Base-by-base conservation (phyloP, 179 eudicot genomes). In the Nepenthes alata region DNA sequence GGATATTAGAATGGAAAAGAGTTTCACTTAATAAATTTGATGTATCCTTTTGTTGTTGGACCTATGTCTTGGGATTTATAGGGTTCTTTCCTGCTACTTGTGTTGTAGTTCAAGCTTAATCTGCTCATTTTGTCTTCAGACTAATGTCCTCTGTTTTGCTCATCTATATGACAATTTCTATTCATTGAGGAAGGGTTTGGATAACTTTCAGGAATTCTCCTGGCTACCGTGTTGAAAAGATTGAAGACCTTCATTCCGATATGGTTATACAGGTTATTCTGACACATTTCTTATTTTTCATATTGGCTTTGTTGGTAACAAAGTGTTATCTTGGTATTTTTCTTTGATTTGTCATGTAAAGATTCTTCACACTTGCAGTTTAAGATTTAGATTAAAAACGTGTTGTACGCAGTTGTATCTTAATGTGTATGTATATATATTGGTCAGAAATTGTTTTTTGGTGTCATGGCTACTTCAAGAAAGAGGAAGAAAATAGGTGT, bases 191-290 rank as follows among this genome's bases (percentile, higher is more conserved):
- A 12, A 37, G 35, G 10, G 63, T 14, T 45, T 57, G 54, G 36
- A 61, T 69, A 34, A n/a, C 39, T 57, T 61, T 25, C 74, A 83
- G 77, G 70, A 62, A 62, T 41, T 67, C 78, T 64, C 59, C 50
- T 50, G 47, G 45, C 58, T 66, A 45, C 60, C 81, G 68, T 41
- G 60, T 76, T 55, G 88, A 85, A 60, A 84, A 73, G 38, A 71
- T 84, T 53, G 88, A 86, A 54, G 87, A 84, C 66, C 84, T 91
- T 80, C 82, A 75, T 69, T 78, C 83, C 66, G 66, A 80, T 70
- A 84, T 78, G 95, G 74, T 34, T 55, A 86, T 91, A 54, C 75
- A 89, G 86, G 89, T 84, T 71, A 4, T 0, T 39, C 5, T 2
- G 7, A 4, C n/a, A 11, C n/a, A 37, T 53, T 48, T 13, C 14